These are phyloP conservation scores for Zancudomyces culisetae DNA, from an alignment of 371 early-diverging fungal species.

Conservation along the genomic window DNA sequence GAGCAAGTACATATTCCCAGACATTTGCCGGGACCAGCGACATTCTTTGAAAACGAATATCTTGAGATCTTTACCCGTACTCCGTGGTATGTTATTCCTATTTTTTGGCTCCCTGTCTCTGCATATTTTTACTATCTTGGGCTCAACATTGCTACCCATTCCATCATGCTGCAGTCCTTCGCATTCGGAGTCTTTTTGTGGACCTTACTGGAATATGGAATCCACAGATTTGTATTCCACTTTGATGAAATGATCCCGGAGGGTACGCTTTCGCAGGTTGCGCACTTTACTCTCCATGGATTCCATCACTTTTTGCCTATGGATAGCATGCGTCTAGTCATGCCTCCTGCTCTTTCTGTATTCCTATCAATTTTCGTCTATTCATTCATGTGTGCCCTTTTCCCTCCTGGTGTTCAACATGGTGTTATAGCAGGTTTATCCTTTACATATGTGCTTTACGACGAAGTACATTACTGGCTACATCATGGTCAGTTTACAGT, in stretches of 20 bases:
- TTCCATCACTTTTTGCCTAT: conserved; percentile 91
- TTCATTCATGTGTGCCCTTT: conserved; percentile 24
- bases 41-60: conserved; percentile 44
- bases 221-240: conserved; percentile 89
- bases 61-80: conserved; percentile 70
- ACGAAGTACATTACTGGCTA: conserved; percentile 80
- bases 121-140: conserved; percentile 9
- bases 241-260: conserved; percentile 73
- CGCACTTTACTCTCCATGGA: conserved; percentile 82
- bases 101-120: conserved; percentile 64
- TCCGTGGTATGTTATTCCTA: conserved; percentile 82
- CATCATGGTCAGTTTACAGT: conserved; percentile 69
- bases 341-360: conserved; percentile 74
- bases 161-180: conserved; percentile 26
- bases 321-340: conserved; percentile 87
- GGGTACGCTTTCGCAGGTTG: conserved; percentile 40
- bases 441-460: conserved; percentile 74
- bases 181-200: conserved; percentile 53
- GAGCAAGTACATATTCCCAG: conserved; percentile 81
- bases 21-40: conserved; percentile 53
- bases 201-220: conserved; percentile 60
- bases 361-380: conserved; percentile 33
- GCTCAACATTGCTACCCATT: conserved; percentile 13
- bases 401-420: conserved; percentile 26
- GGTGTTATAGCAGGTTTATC: conserved; percentile 55